Conservation (phyloP, 768 basidiomycete species). For the Agrocybe pediades region DNA sequence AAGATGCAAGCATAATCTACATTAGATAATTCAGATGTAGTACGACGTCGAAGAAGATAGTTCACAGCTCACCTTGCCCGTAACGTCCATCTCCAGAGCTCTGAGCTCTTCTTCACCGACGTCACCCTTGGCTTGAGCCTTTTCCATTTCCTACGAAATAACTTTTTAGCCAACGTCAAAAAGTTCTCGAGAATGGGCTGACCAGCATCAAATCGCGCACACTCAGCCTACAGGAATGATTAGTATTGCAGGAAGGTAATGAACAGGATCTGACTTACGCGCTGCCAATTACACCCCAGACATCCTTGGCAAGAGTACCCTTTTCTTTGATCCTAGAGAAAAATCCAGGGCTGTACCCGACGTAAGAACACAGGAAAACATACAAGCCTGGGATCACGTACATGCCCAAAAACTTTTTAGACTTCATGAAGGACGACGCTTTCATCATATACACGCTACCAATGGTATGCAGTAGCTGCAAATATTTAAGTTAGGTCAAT, state of each 20-base stretch:
- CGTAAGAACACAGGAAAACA: slow-evolving; percentile 4
- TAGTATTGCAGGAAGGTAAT: too few species aligned
- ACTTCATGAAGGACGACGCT: slow-evolving; percentile 88
- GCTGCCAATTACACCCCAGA: slow-evolving; percentile 95
- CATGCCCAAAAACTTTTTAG: slow-evolving; percentile 89
- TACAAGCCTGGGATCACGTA: slow-evolving; percentile 37
- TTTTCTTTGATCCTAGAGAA: slow-evolving; percentile 95
- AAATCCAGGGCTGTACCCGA: slow-evolving; percentile 71
- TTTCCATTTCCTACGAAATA: slow-evolving; percentile 78
- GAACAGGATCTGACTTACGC: slow-evolving; percentile 60
- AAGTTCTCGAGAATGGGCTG: slow-evolving; percentile 10
- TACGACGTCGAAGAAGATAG: not conserved
- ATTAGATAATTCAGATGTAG: not conserved
- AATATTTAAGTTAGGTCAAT: too few species aligned
- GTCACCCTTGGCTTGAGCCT: slow-evolving; percentile 86
- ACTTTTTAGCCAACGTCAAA: not conserved
- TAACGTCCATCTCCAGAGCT: slow-evolving; percentile 89
- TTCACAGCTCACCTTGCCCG: slow-evolving; percentile 65
- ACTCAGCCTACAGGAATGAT: slow-evolving; percentile 47
- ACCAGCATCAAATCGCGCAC: slow-evolving; percentile 78
- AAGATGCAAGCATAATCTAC: slow-evolving; percentile 92
- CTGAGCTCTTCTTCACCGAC: slow-evolving; percentile 82
- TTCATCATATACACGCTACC: slow-evolving; percentile 93
- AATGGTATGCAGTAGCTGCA: slow-evolving; percentile 84
- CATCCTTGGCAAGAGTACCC: slow-evolving; percentile 90